Percentiles rank a stretch among this genome's conserved stretches.
These are phyloP conservation scores for Rhynchosporium graminicola DNA, from an alignment of 2,329 filamentous ascomycete species.

Conservation along the genomic window DNA sequence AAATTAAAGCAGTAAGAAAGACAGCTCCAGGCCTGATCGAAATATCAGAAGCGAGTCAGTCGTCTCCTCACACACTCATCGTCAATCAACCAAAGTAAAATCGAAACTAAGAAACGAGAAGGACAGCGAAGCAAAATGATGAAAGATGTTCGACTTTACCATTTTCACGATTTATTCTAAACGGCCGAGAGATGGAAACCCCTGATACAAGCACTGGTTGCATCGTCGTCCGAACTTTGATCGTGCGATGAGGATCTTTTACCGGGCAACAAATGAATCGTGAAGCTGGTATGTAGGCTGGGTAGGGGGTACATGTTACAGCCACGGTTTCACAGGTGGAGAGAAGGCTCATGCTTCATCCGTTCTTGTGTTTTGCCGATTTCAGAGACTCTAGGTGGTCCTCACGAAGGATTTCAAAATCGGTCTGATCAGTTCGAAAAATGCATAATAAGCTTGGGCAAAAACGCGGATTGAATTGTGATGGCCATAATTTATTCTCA, in stretches of 20 bases:
- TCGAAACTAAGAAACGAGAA: neutral
- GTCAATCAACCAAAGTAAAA: neutral
- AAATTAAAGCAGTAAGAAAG: neutral
- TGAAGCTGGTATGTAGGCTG: neutral
- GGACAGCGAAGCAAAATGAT: slow-evolving; percentile 3
- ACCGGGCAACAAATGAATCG: slow-evolving; percentile 9
- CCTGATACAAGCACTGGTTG: slow-evolving; percentile 1
- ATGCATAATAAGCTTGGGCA: no score
- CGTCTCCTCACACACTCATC: neutral
- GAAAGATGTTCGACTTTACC: neutral
- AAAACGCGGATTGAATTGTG: no score
- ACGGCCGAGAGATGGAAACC: neutral
- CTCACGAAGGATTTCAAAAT: neutral
- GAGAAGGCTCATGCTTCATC: neutral
- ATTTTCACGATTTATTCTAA: no score
- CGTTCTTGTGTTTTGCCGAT: neutral
- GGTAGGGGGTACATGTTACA: neutral
- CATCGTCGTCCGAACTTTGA: neutral
- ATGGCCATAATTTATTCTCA: no score
- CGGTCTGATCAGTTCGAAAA: no score
- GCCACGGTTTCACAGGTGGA: neutral
- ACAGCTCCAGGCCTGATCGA: neutral
- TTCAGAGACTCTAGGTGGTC: neutral
- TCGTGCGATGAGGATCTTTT: neutral
- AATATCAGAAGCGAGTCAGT: slow-evolving; percentile 5